Evolutionary conservation across 345 rosid genomes (phyloP).

Genomic region (Diplotaxis tenuifolia): DNA sequence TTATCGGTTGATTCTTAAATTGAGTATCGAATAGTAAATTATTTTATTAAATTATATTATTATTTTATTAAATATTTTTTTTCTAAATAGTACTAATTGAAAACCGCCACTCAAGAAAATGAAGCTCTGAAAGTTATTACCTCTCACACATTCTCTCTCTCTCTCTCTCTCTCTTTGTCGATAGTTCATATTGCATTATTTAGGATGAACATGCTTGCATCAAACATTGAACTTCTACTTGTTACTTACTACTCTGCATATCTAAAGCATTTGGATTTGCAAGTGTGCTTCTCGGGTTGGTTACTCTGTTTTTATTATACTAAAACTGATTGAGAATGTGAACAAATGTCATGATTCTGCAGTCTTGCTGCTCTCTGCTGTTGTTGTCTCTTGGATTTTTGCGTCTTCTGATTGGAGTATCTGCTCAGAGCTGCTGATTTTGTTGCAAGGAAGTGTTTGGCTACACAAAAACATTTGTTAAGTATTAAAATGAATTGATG

Average conservation of each 20-base stretch:
- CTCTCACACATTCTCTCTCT: too few species aligned
- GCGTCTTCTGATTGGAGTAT: slow-evolving; percentile 42
- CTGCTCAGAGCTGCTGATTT: not conserved
- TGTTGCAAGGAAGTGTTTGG: not conserved
- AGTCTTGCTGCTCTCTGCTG: slow-evolving; percentile 50
- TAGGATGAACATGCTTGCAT: not conserved
- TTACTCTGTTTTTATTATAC: not conserved
- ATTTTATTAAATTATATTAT: too few species aligned
- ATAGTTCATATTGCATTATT: not conserved
- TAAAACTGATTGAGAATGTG: not conserved
- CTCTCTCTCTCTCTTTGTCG: not conserved
- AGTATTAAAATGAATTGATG: not conserved
- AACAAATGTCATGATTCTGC: slow-evolving; percentile 12
- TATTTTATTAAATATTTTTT: too few species aligned
- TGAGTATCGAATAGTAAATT: too few species aligned
- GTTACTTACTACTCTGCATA: not conserved
- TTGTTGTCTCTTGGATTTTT: slow-evolving; percentile 38
- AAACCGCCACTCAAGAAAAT: too few species aligned
- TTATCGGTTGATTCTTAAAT: too few species aligned
- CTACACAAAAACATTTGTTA: not conserved
- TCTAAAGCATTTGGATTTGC: not conserved
- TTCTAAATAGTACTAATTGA: too few species aligned
- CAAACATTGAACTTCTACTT: not conserved
- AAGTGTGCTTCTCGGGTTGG: too few species aligned
- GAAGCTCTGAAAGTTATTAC: too few species aligned